A percentile compares a stretch with the other conserved stretches of the same genome.
Conservation (phyloP, 2,329 filamentous ascomycete species). For the Fusarium caatingaense region DNA sequence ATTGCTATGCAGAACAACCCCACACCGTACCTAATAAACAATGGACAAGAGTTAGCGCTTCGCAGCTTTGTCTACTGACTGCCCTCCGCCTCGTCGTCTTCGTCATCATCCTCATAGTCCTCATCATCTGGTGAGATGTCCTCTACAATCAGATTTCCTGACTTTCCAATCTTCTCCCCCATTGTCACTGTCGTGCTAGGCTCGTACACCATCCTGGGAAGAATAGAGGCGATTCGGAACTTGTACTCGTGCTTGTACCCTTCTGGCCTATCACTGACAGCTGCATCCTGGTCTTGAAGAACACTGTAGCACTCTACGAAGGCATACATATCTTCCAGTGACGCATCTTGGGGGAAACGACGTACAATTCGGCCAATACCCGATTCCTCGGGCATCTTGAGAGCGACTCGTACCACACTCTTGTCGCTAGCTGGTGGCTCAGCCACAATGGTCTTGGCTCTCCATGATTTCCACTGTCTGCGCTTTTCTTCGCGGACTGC, state of each 20-base stretch:
- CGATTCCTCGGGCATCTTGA: constrained; percentile 69
- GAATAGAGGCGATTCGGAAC: constrained; percentile 86
- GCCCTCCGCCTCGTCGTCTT: constrained; percentile 42
- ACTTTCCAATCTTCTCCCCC: constrained; percentile 79
- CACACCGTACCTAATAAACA: neutral
- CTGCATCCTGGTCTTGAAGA: constrained; percentile 57
- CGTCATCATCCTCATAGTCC: constrained; percentile 47
- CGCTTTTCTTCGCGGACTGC: constrained; percentile 57
- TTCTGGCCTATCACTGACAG: constrained; percentile 61
- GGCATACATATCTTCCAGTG: constrained; percentile 90
- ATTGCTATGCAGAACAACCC: constrained; percentile 29
- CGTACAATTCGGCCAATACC: constrained; percentile 81
- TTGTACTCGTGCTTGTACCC: constrained; percentile 83
- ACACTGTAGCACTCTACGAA: constrained; percentile 92
- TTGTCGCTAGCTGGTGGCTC: constrained; percentile 75
- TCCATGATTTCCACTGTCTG: constrained; percentile 84
- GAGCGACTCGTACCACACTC: constrained; percentile 76
- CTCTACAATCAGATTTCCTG: constrained; percentile 92
- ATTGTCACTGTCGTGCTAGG: constrained; percentile 74
- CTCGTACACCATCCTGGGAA: constrained; percentile 86
- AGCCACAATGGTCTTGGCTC: constrained; percentile 71
- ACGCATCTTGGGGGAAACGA: constrained; percentile 75
- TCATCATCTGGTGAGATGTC: constrained; percentile 55
- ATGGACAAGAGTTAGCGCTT: constrained; percentile 9
- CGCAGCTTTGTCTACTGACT: constrained; percentile 31